Conservation (phyloP, 176 grass and related monocot species). For the Urochloa ruziziensis region DNA sequence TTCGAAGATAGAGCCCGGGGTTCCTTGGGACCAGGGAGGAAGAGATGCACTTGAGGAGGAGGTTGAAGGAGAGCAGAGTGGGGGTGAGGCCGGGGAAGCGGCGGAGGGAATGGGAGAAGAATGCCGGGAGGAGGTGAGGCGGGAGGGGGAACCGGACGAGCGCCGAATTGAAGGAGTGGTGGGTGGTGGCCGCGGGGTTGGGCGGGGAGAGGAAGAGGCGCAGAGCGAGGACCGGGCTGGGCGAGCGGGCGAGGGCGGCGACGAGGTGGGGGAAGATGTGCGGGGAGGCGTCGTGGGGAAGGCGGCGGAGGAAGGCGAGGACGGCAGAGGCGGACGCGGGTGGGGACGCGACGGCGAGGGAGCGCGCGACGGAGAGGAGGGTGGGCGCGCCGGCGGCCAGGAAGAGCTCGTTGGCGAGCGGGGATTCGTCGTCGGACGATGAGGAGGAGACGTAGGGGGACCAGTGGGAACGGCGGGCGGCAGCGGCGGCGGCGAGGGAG, state of each 20-base stretch:
- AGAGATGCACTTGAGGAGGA: conserved; percentile 70
- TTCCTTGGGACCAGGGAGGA: conserved; percentile 19
- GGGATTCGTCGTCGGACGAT: conserved; percentile 22
- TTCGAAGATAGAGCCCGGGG: conserved; percentile 30
- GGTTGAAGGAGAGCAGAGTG: conserved; percentile 72
- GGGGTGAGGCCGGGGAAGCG: conserved; percentile 43
- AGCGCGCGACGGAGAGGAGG: conserved; percentile 52
- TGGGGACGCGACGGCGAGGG: conserved; percentile 31
- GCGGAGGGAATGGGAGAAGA: conserved; percentile 47
- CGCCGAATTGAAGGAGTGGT: conserved; percentile 52
- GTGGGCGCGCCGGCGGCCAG: conserved; percentile 46
- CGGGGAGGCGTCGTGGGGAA: conserved; percentile 37
- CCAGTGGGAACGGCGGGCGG: conserved; percentile 12
- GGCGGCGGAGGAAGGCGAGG: conserved; percentile 51
- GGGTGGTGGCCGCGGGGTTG: conserved; percentile 9
- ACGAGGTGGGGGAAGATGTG: conserved; percentile 63
- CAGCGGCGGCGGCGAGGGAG: not conserved
- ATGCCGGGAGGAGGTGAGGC: conserved; percentile 39
- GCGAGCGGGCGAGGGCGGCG: conserved; percentile 51
- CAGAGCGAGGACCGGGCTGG: conserved; percentile 31
- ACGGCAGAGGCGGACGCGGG: conserved; percentile 23
- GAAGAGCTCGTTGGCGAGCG: conserved; percentile 60
- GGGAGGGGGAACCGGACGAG: conserved; percentile 50
- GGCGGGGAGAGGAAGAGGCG: conserved; percentile 51
- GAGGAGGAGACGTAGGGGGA: conserved; percentile 10